Base-by-base conservation (phyloP, 345 rosid species). In the Murraya koenigii region DNA sequence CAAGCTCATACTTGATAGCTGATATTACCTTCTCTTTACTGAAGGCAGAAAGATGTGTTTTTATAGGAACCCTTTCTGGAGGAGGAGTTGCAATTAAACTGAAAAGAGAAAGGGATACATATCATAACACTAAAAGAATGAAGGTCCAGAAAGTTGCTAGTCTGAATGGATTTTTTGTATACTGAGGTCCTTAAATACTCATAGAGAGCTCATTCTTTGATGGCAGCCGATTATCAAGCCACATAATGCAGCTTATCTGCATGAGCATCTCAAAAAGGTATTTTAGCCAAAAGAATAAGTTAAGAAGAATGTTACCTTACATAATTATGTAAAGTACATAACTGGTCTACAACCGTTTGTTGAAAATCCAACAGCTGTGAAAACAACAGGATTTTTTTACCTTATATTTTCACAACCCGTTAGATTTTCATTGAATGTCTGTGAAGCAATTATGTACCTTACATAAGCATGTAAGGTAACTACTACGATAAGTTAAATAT, bases 21-120 rank as follows among this genome's bases (percentile, higher is more conserved):
- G 87, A 82, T 80, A 86, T 76, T 75, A 90, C 89, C 80, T 86
- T 92, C 71, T 85, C 92, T 82, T 89, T 85, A 81, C 80, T 80
- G 80, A 85, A 89, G 65, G 89, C 88, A 26, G 93, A 89, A 84
- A 95, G 94, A 88, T 85, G 87, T 68, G 97, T 95, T 87, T 79
- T 92, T 86, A 95, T 93, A 74, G 99, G 99, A 88, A 95, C 91
- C 86, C 99, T 90, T 85, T 95, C 98, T 49, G 99, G 99, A 61
- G 99, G 99, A 61, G 99, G 97, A 66, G 99, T 93, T 73, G 97
- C 84, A 81, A 95, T 95, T 78, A 93, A 88, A 86, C 98, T 95
- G 89, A 78, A 85, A 81, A 78, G 58, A 70, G 67, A 77, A 33
- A 66, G 30, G 61, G 26, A 75, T 69, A 59, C n/a, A 54, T 47